Conservation (phyloP, 2,329 filamentous ascomycete genomes). For the Aspergillus sp. region DNA sequence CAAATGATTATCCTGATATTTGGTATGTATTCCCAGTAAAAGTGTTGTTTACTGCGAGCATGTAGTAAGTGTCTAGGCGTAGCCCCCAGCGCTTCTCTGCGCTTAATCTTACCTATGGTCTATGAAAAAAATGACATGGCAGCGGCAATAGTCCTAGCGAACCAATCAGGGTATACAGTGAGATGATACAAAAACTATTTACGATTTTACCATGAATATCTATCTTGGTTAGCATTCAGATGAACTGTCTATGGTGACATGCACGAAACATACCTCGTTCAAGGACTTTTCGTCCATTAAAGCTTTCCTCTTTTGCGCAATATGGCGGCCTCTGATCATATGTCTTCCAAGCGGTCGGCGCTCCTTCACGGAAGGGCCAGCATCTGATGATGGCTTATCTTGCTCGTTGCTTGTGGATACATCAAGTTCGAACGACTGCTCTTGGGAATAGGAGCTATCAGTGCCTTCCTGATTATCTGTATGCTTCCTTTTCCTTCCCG, state of each 20-base stretch:
- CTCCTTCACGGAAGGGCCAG: constrained; percentile 51
- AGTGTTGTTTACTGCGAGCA: neutral
- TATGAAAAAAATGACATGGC: neutral
- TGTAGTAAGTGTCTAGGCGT: neutral
- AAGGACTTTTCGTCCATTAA: constrained; percentile 77
- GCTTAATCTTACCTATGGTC: neutral
- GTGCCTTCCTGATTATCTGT: constrained; percentile 33
- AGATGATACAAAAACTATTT: neutral
- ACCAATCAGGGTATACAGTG: constrained; percentile 1
- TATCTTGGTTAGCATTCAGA: constrained; percentile 21
- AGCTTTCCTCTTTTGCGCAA: constrained; percentile 83
- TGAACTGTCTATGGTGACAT: neutral
- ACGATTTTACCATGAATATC: constrained; percentile 40
- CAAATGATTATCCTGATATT: neutral
- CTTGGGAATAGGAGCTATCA: constrained; percentile 8
- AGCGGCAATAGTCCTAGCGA: neutral
- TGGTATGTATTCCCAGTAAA: neutral
- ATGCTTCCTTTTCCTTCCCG: constrained; percentile 35
- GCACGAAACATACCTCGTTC: constrained; percentile 68
- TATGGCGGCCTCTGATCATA: constrained; percentile 75
- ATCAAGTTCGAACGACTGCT: neutral
- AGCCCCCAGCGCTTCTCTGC: neutral
- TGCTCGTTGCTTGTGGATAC: constrained; percentile 38
- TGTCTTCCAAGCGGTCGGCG: constrained; percentile 60
- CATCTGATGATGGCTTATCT: constrained; percentile 45